Evolutionary conservation across 495 filamentous ascomycete genomes (phyloP).

Genomic region (Bathelium albidoporum): DNA sequence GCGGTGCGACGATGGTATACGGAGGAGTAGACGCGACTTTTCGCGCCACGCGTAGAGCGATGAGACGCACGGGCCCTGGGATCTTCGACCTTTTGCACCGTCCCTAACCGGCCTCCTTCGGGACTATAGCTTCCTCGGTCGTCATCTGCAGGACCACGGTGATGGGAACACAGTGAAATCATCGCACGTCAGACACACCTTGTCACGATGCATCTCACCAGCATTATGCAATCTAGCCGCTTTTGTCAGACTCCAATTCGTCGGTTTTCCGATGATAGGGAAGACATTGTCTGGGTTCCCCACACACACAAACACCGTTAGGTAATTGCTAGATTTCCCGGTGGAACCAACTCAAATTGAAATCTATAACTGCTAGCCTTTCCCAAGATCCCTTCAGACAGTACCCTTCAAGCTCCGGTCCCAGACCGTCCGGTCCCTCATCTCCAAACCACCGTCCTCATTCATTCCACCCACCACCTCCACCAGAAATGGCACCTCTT

Average conservation of each 20-base stretch:
- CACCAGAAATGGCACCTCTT: background rate
- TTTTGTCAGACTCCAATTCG: no score
- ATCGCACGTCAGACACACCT: background rate
- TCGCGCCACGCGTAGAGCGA: background rate
- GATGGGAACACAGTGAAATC: background rate
- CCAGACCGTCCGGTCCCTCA: background rate
- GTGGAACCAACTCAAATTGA: no score
- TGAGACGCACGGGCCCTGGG: background rate
- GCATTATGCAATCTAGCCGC: no score
- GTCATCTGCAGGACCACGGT: background rate
- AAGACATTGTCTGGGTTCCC: background rate
- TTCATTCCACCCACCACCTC: background rate
- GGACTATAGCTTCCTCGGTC: no score
- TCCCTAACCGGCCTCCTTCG: no score
- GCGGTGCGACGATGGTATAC: background rate
- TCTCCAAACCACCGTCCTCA: background rate
- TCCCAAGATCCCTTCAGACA: no score
- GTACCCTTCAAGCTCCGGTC: background rate
- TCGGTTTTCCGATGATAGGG: no score
- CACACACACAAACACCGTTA: background rate
- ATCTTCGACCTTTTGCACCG: no score
- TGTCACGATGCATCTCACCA: no score
- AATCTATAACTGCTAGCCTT: no score
- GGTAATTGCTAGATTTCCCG: background rate
- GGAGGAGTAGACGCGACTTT: conserved; percentile 1